Evolutionary conservation across 768 basidiomycete species (phyloP).

Genomic region (Fomitopsis serialis): DNA sequence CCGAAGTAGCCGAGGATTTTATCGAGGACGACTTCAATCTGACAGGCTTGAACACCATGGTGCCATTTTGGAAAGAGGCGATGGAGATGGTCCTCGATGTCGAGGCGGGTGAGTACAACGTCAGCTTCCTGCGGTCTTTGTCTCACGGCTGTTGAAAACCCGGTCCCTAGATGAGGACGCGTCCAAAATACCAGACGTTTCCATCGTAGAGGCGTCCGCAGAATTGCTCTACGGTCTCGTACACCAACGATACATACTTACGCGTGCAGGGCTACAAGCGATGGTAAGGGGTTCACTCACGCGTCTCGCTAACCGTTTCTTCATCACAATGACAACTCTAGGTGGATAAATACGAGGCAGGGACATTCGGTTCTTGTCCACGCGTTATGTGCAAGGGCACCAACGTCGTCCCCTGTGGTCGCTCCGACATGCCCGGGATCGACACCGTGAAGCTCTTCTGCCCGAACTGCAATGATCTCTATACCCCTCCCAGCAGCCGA

Average conservation of each 20-base stretch:
- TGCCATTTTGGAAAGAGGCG: slow-evolving; percentile 99
- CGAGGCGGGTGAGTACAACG: slow-evolving; percentile 75
- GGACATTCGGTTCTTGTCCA: slow-evolving; percentile 90
- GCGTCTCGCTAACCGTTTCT: slow-evolving; percentile 7
- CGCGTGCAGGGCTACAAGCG: slow-evolving; percentile 85
- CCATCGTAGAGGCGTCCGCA: slow-evolving; percentile 95
- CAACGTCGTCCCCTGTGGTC: slow-evolving; percentile 91
- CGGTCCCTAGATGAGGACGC: slow-evolving; percentile 73
- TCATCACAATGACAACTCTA: slow-evolving; percentile 25
- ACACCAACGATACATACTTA: slow-evolving; percentile 96
- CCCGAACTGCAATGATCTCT: slow-evolving; percentile 97
- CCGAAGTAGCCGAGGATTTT: slow-evolving; percentile 97
- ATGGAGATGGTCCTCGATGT: slow-evolving; percentile 99
- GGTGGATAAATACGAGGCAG: slow-evolving; percentile 94
- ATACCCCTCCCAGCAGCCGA: slow-evolving; percentile 89
- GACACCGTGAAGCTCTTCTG: slow-evolving; percentile 99
- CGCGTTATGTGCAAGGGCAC: slow-evolving; percentile 88
- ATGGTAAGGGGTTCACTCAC: slow-evolving; percentile 57
- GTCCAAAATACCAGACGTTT: slow-evolving; percentile 95
- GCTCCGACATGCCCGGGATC: slow-evolving; percentile 91
- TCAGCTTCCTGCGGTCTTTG: neutral
- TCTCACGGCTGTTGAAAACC: slow-evolving; percentile 14
- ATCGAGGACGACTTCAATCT: slow-evolving; percentile 99
- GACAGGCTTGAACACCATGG: slow-evolving; percentile 91
- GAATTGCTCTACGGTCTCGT: slow-evolving; percentile 97